Conservation (phyloP, 2,329 filamentous ascomycete species). For the Ascochyta clinopodiicola region DNA sequence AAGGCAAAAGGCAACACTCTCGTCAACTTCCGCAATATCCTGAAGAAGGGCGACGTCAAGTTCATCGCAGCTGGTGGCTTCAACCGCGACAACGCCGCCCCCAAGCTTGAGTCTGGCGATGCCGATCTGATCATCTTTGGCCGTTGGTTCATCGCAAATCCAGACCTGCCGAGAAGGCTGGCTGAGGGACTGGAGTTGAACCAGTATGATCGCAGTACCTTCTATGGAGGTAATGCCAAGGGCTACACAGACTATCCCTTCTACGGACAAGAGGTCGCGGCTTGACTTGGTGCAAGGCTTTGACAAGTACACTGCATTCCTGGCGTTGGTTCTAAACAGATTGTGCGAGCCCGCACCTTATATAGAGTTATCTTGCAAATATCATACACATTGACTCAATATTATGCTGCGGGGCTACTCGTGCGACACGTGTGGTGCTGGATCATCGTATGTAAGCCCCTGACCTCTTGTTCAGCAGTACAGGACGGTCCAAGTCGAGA, state of each 20-base stretch:
- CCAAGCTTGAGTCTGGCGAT: slow-evolving; percentile 53
- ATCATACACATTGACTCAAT: not conserved
- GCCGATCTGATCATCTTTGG: slow-evolving; percentile 54
- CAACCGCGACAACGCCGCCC: slow-evolving; percentile 58
- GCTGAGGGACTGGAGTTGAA: slow-evolving; percentile 49
- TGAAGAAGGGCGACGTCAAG: slow-evolving; percentile 55
- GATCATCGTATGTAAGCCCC: too few relatives aligned
- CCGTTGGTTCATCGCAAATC: slow-evolving; percentile 55
- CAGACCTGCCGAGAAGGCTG: slow-evolving; percentile 54
- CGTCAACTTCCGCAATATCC: slow-evolving; percentile 54
- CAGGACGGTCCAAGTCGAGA: too few relatives aligned
- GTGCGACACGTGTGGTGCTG: too few relatives aligned
- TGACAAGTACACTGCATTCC: not conserved
- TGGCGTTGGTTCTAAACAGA: not conserved
- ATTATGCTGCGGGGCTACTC: too few relatives aligned
- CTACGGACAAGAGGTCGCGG: slow-evolving; percentile 25
- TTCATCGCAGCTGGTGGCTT: slow-evolving; percentile 65
- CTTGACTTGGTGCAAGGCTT: slow-evolving; percentile 15
- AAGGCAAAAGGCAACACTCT: slow-evolving; percentile 38
- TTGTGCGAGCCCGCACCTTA: not conserved
- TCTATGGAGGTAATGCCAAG: slow-evolving; percentile 52
- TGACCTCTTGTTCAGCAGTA: too few relatives aligned
- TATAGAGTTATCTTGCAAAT: not conserved
- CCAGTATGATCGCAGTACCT: slow-evolving; percentile 52
- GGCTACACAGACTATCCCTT: slow-evolving; percentile 54